Conservation (phyloP, 345 rosid species). For the Boechera divaricarpa region DNA sequence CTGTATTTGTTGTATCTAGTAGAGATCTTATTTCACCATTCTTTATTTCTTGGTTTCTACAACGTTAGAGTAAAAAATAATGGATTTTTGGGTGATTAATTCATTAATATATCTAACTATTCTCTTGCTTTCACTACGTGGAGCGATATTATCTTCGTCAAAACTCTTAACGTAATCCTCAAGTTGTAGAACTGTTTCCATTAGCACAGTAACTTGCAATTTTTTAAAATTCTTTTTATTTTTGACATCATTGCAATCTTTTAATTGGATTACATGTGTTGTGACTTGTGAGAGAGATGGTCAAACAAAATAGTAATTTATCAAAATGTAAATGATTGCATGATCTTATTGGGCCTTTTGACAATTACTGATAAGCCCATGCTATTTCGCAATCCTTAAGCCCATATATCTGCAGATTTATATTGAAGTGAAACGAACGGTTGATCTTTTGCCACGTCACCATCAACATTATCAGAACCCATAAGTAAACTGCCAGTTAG, state of each 20-base stretch:
- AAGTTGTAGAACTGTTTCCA: not conserved
- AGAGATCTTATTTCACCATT: not conserved
- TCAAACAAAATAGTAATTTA: not conserved
- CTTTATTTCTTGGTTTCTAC: not conserved
- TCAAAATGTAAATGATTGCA: not conserved
- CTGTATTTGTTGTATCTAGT: not conserved
- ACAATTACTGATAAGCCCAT: conserved; percentile 7
- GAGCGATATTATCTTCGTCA: not conserved
- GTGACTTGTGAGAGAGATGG: not conserved
- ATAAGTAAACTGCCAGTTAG: not conserved
- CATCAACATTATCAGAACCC: conserved; percentile 14
- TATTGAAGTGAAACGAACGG: conserved; percentile 4
- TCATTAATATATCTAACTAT: not conserved
- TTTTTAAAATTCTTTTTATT: too few relatives aligned
- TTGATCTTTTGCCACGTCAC: conserved; percentile 28
- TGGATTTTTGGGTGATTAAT: not conserved
- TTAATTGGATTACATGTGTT: not conserved
- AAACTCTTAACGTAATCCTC: not conserved
- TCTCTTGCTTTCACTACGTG: not conserved
- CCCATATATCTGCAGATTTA: conserved; percentile 7
- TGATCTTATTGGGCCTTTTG: conserved; percentile 14
- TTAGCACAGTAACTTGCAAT: not conserved
- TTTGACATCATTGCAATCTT: too few relatives aligned
- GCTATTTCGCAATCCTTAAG: not conserved
- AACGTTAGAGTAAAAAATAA: conserved; percentile 1